Base-by-base conservation (phyloP, 2,329 filamentous ascomycete genomes). In the Mycosphaerelloides madeirae region DNA sequence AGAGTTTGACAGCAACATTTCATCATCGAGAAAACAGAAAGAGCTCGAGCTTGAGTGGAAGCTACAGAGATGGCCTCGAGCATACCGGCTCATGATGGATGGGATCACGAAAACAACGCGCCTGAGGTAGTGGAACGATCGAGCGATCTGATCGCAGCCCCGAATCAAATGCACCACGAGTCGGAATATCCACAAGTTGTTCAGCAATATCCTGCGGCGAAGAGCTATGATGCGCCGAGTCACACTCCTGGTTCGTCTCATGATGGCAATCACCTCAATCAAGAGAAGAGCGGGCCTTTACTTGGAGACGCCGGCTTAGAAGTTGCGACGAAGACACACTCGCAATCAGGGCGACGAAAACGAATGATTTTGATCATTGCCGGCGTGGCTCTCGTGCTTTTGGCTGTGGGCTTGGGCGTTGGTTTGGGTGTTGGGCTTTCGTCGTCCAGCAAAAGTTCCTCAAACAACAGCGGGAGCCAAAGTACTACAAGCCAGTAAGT, bases 401-500 rank as follows among this genome's bases (percentile, higher is more conserved):
- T 51, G 7, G 49, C 45, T 3, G 33, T 48, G 7, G 49, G 45
- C 3, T 29, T 48, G 7, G 49, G 45, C 4, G 39, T 48, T 18
- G 42, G 45, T 2, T 36, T 48, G 3, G 45, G 49, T 3, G 20
- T 51, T 3, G 40, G 42, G 6, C 28, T 48, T 4, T 46, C 37
- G 16, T 37, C 43, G 16, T 36, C 15, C 19, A 39, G 31, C 29
- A 43, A 35, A 34, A 41, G n/a, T n/a, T n/a, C n/a, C n/a, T n/a
- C n/a, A n/a, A n/a, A n/a, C n/a, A n/a, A 39, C 15, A 33, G 25
- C 7, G 33, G 33, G 22, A 45, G 25, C 16, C 14, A 15, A 28
- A 28, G 43, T n/a, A n/a, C n/a, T n/a, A 25, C 22, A 25, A 25
- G 6, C 22, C 22, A 25, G 22, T 25, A 25, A 25, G 22, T 25